Evolutionary conservation across 495 filamentous ascomycete genomes (phyloP), one percentile per base, ranked within the genome.

Genomic region (Tuber borchii): DNA sequence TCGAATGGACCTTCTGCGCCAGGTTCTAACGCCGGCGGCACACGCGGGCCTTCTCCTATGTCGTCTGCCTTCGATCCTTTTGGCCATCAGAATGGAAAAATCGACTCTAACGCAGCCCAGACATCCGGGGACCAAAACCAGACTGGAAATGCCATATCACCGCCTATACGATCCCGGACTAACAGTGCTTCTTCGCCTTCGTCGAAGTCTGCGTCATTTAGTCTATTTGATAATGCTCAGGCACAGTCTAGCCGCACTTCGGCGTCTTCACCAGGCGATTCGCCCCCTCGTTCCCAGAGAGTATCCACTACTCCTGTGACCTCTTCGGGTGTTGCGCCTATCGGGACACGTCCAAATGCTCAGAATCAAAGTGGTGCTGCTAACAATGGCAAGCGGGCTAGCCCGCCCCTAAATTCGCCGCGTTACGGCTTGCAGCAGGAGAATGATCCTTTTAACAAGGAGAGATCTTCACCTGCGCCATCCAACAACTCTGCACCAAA

Each of bases 131-230:
- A 65, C 31, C 56, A 65, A 65, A 65, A 22, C 4, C 56, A 65
- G 56, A 31, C 56, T 17, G 56, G 56, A 65, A 65, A 65, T 31
- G 56, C 56, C 26, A 65, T 65, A 31, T 65, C 56, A 45, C 88
- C 92, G 71, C 91, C 88, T 80, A 88, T 90, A 75, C 88, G 89
- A 39, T 91, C 92, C 16, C 93, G 93, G 74, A 90, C 93, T 78
- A 96, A 95, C 85, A 97, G 92, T 87, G 94, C 91, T 77, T 90
- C 94, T 46, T 97, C 91, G 80, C 95, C 88, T 80, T 92, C 89
- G 73, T 91, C 87, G 74, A 93, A 88, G 83, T 90, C 87, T 79
- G 88, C 86, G 84, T 86, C 85, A 77, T 91, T 90, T 83, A 88
- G 88, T 78, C 85, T 91, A 75, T 93, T 92, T 80, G 91, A 93